Conservation (phyloP, 179 eudicot species). For the Carnegiea gigantea region DNA sequence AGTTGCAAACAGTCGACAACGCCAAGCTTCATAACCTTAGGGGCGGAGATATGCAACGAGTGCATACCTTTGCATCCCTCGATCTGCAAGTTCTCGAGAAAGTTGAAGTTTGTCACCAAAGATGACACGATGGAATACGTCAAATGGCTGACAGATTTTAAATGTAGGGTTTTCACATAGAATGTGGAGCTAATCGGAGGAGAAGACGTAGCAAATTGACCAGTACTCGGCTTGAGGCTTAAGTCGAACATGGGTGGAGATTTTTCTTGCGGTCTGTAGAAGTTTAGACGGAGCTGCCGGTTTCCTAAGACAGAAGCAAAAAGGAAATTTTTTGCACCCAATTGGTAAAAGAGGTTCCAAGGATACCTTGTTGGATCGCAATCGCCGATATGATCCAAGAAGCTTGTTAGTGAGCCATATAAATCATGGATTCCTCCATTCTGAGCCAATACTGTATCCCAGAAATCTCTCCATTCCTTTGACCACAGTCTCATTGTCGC, state of each 20-base stretch:
- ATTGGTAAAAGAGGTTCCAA: background rate
- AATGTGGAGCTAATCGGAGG: background rate
- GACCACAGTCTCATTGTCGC: background rate
- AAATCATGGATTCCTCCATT: background rate
- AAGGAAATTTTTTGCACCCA: background rate
- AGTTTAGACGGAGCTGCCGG: background rate
- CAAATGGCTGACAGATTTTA: background rate
- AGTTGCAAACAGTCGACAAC: background rate
- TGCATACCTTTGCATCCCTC: conserved; percentile 3
- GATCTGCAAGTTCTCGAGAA: background rate
- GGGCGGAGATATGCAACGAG: background rate
- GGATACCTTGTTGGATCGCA: background rate
- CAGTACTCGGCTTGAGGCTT: background rate
- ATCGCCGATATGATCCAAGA: conserved; percentile 4
- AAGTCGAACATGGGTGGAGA: background rate
- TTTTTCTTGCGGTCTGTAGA: background rate
- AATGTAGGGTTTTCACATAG: background rate
- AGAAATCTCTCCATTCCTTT: background rate
- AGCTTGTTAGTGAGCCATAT: background rate
- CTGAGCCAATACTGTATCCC: background rate
- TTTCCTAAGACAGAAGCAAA: background rate
- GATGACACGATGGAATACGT: background rate
- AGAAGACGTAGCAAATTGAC: background rate
- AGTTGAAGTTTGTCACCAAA: background rate
- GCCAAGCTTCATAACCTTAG: background rate